Evolutionary conservation across 176 grass and related monocot genomes (phyloP).

Genomic region (Alopecurus myosuroides): DNA sequence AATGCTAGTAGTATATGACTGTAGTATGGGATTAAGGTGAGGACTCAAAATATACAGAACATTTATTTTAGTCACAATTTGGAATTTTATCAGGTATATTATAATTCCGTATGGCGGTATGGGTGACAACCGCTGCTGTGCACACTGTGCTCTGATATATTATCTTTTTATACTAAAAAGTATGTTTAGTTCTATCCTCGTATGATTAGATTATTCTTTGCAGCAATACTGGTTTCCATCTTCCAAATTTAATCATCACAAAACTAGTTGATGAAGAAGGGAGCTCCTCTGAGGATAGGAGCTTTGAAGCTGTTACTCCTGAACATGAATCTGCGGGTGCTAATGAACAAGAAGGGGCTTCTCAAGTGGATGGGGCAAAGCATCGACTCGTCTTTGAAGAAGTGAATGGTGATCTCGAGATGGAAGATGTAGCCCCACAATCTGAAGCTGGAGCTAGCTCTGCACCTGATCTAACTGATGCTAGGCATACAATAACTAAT

Average conservation of each 20-base stretch:
- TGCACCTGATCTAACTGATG: slow-evolving; percentile 19
- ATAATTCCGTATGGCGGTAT: background rate
- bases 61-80: background rate
- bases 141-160: slow-evolving; percentile 20
- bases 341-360: slow-evolving; percentile 38
- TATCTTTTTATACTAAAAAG: slow-evolving; percentile 15
- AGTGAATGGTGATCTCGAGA: slow-evolving; percentile 91
- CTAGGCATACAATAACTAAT: background rate
- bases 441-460: slow-evolving; percentile 34
- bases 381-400: slow-evolving; percentile 81
- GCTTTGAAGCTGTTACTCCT: slow-evolving; percentile 95
- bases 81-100: background rate
- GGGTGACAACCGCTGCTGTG: background rate
- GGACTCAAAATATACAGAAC: background rate
- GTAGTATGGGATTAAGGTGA: slow-evolving; percentile 2
- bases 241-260: slow-evolving; percentile 59
- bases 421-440: slow-evolving; percentile 85
- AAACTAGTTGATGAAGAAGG: slow-evolving; percentile 76
- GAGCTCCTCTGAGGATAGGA: slow-evolving; percentile 64
- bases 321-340: slow-evolving; percentile 41
- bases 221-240: slow-evolving; percentile 87
- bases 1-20: background rate
- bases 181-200: background rate
- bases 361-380: slow-evolving; percentile 38
- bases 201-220: slow-evolving; percentile 21